Conservation (phyloP, 768 basidiomycete genomes). For the Hysterangium stoloniferum region DNA sequence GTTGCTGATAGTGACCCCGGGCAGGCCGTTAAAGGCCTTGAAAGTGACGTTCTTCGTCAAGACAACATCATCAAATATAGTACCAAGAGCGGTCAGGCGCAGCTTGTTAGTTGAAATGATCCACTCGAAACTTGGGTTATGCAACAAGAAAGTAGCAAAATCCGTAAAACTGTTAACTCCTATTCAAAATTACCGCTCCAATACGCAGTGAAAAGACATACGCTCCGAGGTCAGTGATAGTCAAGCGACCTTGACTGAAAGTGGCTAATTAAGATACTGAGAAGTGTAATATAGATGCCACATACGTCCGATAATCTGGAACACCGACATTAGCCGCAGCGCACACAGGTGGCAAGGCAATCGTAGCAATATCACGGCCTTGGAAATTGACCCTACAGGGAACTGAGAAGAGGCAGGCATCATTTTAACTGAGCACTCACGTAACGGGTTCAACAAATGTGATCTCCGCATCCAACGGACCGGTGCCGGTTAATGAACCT, state of each 20-base stretch:
- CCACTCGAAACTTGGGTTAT: constrained; percentile 60
- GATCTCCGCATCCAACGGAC: constrained; percentile 64
- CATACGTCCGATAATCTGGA: constrained; percentile 47
- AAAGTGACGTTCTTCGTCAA: constrained; percentile 54
- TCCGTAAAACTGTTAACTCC: constrained; percentile 55
- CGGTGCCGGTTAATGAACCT: constrained; percentile 53
- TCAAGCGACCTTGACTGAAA: constrained; percentile 35
- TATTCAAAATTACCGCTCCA: no score
- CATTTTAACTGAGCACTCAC: constrained; percentile 27
- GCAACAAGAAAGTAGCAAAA: constrained; percentile 59
- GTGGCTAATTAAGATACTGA: neutral
- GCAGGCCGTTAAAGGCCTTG: constrained; percentile 64
- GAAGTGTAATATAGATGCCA: neutral
- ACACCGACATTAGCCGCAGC: constrained; percentile 60
- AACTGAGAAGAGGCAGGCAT: neutral
- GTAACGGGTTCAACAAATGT: constrained; percentile 55
- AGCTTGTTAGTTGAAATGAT: constrained; percentile 59
- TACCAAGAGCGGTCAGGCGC: constrained; percentile 56
- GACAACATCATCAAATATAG: constrained; percentile 57
- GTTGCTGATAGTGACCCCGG: constrained; percentile 63
- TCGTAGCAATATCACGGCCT: constrained; percentile 53
- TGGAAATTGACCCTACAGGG: constrained; percentile 50
- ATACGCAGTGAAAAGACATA: constrained; percentile 24
- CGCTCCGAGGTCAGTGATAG: constrained; percentile 45
- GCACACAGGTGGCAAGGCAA: constrained; percentile 58